Conservation (phyloP, 2,329 filamentous ascomycete species). For the Cercospora sp. region DNA sequence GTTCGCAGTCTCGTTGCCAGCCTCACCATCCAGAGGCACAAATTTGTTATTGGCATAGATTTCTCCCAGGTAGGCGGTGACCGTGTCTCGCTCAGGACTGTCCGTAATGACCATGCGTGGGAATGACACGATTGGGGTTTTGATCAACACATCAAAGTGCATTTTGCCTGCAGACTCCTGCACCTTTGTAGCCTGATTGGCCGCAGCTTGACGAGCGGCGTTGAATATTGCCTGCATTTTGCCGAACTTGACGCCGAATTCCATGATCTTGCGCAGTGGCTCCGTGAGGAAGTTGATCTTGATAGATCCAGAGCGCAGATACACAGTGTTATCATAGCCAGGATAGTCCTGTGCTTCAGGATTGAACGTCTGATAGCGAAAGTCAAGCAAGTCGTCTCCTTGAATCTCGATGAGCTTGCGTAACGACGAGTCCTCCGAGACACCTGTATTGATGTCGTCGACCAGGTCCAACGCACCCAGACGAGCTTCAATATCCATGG, state of each 20-base stretch:
- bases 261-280: conserved; percentile 95
- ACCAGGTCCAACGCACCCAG: conserved; percentile 85
- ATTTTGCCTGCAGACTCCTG: conserved; percentile 88
- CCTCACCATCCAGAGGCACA: conserved; percentile 74
- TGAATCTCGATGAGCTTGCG: conserved; percentile 91
- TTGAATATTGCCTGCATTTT: conserved; percentile 99
- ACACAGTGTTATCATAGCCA: conserved; percentile 91
- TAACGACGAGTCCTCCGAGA: conserved; percentile 75
- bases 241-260: conserved; percentile 97
- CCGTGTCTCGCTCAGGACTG: conserved; percentile 70
- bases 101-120: conserved; percentile 73
- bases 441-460: conserved; percentile 91
- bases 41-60: conserved; percentile 97
- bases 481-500: conserved; percentile 83
- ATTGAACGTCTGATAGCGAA: conserved; percentile 96
- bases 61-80: conserved; percentile 93
- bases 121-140: conserved; percentile 95
- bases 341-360: conserved; percentile 74
- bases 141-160: conserved; percentile 90
- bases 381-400: conserved; percentile 92
- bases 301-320: conserved; percentile 86
- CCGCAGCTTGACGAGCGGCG: conserved; percentile 88
- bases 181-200: conserved; percentile 88
- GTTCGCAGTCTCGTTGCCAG: conserved; percentile 75
- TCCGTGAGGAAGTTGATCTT: conserved; percentile 97